Percentiles rank a stretch among this genome's conserved stretches.
These are phyloP conservation scores for Penicillium soppii DNA, from an alignment of 495 filamentous ascomycete genomes.

Conservation along the genomic window DNA sequence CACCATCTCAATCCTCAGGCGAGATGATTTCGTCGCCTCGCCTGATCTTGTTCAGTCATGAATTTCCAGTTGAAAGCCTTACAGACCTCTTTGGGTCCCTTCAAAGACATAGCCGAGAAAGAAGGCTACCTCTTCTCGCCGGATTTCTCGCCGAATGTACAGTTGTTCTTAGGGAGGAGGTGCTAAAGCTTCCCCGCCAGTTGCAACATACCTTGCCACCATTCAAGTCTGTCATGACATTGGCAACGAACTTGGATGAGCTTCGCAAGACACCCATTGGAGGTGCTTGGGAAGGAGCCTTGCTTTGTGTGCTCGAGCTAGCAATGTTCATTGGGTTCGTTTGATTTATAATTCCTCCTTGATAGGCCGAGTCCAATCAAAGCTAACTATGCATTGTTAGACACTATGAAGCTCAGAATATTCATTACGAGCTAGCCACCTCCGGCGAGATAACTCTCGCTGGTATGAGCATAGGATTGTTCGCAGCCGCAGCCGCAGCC, in stretches of 20 bases:
- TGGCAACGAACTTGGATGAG: constrained; percentile 29
- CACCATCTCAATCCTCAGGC: too few relatives aligned
- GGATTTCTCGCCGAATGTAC: too few relatives aligned
- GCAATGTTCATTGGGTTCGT: constrained; percentile 40
- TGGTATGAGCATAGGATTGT: constrained; percentile 39
- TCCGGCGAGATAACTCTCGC: constrained; percentile 25
- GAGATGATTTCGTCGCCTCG: too few relatives aligned
- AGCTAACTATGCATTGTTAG: too few relatives aligned
- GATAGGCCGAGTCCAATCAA: too few relatives aligned
- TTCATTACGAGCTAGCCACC: constrained; percentile 21
- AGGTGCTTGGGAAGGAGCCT: constrained; percentile 36
- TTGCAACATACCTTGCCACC: constrained; percentile 30
- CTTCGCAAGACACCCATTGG: constrained; percentile 31
- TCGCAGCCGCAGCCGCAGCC: constrained; percentile 38
- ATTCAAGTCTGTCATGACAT: constrained; percentile 36
- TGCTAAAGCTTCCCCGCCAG: constrained; percentile 21
- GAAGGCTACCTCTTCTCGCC: too few relatives aligned
- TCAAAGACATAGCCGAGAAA: too few relatives aligned
- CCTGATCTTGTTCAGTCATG: too few relatives aligned
- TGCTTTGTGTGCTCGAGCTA: constrained; percentile 37
- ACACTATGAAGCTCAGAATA: constrained; percentile 16
- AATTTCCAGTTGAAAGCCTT: too few relatives aligned
- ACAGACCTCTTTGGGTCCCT: too few relatives aligned
- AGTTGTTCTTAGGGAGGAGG: constrained; percentile 34
- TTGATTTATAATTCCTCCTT: neutral